These are phyloP conservation scores for Trichodelitschia bisporula DNA, from an alignment of 495 filamentous ascomycete species.

Conservation along the genomic window DNA sequence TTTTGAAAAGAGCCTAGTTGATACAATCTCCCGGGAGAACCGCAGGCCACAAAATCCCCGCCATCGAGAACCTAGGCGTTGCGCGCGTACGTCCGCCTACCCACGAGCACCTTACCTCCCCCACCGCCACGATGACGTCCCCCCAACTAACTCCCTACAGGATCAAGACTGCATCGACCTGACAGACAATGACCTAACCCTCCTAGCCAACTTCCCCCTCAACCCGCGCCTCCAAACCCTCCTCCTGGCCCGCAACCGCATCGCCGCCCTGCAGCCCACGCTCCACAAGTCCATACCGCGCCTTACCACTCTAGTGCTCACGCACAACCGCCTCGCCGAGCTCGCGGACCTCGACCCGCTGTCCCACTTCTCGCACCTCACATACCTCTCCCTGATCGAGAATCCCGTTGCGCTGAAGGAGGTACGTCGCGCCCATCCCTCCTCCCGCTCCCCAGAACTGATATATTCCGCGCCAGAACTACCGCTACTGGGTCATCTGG, in stretches of 20 bases:
- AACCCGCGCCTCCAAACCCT: constrained; percentile 69
- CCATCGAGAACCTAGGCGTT: constrained; percentile 93
- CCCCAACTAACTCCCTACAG: constrained; percentile 11
- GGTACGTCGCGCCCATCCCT: constrained; percentile 26
- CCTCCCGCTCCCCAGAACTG: background rate
- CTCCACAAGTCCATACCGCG: constrained; percentile 52
- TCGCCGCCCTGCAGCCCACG: constrained; percentile 51
- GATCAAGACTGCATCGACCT: constrained; percentile 90
- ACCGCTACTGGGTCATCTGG: constrained; percentile 81
- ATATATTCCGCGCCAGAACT: constrained; percentile 33
- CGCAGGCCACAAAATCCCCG: constrained; percentile 87
- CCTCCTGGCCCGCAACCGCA: constrained; percentile 70
- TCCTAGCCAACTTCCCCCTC: constrained; percentile 81
- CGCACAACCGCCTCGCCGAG: constrained; percentile 19
- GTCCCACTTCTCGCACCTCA: constrained; percentile 37
- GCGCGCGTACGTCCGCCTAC: constrained; percentile 41
- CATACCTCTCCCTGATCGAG: constrained; percentile 57
- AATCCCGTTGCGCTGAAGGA: constrained; percentile 85
- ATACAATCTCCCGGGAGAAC: constrained; percentile 29
- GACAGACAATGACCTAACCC: constrained; percentile 89
- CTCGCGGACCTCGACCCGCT: constrained; percentile 68
- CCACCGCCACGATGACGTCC: constrained; percentile 1
- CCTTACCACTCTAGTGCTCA: constrained; percentile 52
- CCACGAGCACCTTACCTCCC: constrained; percentile 3
- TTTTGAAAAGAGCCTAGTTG: constrained; percentile 56